phyloP scores from a whole-genome alignment of 2,329 filamentous ascomycete species.

The Amphichorda felina region DNA sequence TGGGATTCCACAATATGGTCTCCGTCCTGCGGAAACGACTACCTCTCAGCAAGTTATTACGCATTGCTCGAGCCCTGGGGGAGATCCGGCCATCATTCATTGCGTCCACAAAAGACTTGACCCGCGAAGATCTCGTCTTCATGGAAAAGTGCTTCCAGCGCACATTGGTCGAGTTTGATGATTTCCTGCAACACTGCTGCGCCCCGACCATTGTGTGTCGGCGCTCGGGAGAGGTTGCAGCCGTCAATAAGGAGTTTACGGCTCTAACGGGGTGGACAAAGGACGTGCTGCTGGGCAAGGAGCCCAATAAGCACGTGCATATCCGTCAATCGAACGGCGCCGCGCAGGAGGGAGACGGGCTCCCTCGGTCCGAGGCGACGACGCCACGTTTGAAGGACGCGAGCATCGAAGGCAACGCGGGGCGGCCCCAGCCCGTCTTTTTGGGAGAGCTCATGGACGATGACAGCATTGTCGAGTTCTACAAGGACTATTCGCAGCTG shows the following conservation, averaged over 20 bases:
- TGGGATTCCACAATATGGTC: conserved; percentile 80
- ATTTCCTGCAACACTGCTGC: conserved; percentile 78
- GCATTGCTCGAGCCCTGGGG: conserved; percentile 77
- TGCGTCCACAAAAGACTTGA: conserved; percentile 79
- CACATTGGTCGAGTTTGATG: conserved; percentile 84
- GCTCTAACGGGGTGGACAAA: conserved; percentile 91
- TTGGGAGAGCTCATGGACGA: conserved; percentile 88
- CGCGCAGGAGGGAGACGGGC: not conserved
- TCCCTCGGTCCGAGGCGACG: conserved; percentile 24
- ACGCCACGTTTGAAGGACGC: conserved; percentile 39
- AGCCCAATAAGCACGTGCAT: conserved; percentile 81
- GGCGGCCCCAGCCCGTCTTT: conserved; percentile 66
- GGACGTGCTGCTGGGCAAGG: conserved; percentile 76
- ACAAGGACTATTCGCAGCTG: conserved; percentile 86
- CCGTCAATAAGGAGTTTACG: conserved; percentile 94
- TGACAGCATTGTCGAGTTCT: conserved; percentile 86
- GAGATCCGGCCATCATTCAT: conserved; percentile 91
- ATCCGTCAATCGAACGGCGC: conserved; percentile 29
- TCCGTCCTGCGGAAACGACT: conserved; percentile 71
- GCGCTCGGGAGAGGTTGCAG: conserved; percentile 87
- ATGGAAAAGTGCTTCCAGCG: conserved; percentile 97
- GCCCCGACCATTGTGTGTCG: conserved; percentile 88
- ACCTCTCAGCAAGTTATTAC: conserved; percentile 61
- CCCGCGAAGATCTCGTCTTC: conserved; percentile 81
- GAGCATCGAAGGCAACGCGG: conserved; percentile 21